Evolutionary conservation across 495 filamentous ascomycete genomes (phyloP).

Genomic region (Penicillium daleae): DNA sequence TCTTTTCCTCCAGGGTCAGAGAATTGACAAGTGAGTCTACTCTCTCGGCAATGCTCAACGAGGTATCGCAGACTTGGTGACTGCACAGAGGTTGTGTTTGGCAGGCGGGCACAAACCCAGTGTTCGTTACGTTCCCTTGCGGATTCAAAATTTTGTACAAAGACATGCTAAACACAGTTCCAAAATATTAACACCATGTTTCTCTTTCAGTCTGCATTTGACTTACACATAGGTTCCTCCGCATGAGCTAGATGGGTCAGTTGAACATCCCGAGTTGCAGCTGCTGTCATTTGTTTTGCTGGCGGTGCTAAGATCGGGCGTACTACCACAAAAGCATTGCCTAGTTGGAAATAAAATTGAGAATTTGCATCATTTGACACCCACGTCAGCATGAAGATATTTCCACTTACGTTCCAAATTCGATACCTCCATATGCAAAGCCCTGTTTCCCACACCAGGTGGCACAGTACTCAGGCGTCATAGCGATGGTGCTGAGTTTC

Average conservation of each 20-base stretch:
- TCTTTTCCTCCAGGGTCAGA: conserved; percentile 16
- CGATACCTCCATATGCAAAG: conserved; percentile 16
- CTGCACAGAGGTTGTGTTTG: not conserved
- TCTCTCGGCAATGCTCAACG: conserved; percentile 1
- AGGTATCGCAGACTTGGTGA: not conserved
- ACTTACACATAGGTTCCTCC: conserved; percentile 4
- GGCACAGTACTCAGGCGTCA: conserved; percentile 19
- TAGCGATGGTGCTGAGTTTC: conserved; percentile 17
- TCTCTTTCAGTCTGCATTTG: not conserved
- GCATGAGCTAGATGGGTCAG: conserved; percentile 4
- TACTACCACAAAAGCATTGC: conserved; percentile 2
- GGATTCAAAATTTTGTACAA: conserved; percentile 4
- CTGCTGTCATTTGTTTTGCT: not conserved
- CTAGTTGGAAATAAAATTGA: not conserved
- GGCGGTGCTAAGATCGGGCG: not conserved
- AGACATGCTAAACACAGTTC: conserved; percentile 1
- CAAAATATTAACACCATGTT: not conserved
- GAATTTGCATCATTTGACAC: not conserved
- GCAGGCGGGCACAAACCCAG: not conserved
- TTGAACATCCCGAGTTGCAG: not conserved
- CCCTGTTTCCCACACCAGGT: conserved; percentile 15
- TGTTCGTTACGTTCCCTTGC: not conserved
- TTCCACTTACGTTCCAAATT: conserved; percentile 16
- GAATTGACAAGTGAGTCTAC: not conserved
- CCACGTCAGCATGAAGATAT: too few relatives aligned